Percentiles rank a stretch among this genome's conserved stretches.
These are phyloP conservation scores for Lentinula novae-zelandiae DNA, from an alignment of 1,284 basidiomycete species.

Conservation along the genomic window DNA sequence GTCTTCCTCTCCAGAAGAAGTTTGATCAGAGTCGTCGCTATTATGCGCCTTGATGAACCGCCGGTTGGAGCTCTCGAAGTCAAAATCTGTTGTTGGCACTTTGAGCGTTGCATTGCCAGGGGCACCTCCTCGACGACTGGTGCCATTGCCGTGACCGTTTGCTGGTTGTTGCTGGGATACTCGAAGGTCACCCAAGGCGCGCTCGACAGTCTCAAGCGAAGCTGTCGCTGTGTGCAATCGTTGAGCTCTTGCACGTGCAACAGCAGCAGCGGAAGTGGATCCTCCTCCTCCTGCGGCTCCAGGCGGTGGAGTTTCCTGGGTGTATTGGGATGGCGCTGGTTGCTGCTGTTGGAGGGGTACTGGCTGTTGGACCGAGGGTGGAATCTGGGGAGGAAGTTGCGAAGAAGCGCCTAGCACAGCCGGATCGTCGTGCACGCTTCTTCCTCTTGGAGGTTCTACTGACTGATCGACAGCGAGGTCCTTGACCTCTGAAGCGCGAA, in stretches of 20 bases:
- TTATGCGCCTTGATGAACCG: slow-evolving; percentile 59
- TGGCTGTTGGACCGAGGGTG: slow-evolving; percentile 24
- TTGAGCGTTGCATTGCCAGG: slow-evolving; percentile 33
- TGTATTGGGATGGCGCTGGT: not conserved
- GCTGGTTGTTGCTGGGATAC: slow-evolving; percentile 32
- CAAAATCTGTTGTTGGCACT: slow-evolving; percentile 72
- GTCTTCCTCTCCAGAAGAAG: slow-evolving; percentile 26
- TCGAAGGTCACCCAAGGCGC: slow-evolving; percentile 73
- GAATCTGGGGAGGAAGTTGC: slow-evolving; percentile 20
- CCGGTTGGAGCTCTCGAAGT: slow-evolving; percentile 70
- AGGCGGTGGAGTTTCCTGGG: slow-evolving; percentile 8
- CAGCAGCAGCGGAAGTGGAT: slow-evolving; percentile 12
- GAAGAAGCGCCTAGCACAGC: slow-evolving; percentile 53
- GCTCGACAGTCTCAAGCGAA: slow-evolving; percentile 74
- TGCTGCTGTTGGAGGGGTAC: slow-evolving; percentile 22
- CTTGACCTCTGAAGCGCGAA: slow-evolving; percentile 80
- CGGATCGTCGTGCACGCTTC: slow-evolving; percentile 73
- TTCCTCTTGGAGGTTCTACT: slow-evolving; percentile 46
- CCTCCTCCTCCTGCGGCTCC: not conserved
- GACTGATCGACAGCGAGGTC: slow-evolving; percentile 68
- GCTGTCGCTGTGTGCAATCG: slow-evolving; percentile 58
- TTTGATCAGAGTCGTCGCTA: slow-evolving; percentile 9
- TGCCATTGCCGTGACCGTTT: slow-evolving; percentile 30
- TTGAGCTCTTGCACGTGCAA: slow-evolving; percentile 9
- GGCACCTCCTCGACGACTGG: slow-evolving; percentile 33